Conservation (phyloP, 257 asterid species). For the Catharanthus roseus region DNA sequence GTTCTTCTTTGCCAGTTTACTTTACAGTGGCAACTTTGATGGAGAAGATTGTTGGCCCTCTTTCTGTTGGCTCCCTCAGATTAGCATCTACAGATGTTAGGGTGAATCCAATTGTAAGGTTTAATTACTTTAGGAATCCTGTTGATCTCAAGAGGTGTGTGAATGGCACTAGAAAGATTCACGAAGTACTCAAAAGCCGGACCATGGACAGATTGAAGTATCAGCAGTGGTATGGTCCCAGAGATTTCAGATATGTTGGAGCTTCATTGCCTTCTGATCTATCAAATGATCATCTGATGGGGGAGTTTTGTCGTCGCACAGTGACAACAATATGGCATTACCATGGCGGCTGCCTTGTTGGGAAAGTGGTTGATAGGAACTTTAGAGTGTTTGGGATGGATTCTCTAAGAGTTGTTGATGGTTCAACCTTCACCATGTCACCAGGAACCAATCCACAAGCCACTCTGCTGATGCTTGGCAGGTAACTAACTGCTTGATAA, state of each 20-base stretch:
- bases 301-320: constrained; percentile 65
- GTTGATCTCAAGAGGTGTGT: constrained; percentile 58
- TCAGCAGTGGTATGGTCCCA: constrained; percentile 46
- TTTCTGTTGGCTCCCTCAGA: constrained; percentile 65
- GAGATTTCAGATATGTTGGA: constrained; percentile 69
- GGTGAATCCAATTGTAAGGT: constrained; percentile 57
- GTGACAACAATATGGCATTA: constrained; percentile 96
- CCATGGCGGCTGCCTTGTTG: constrained; percentile 85
- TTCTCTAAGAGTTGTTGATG: constrained; percentile 71
- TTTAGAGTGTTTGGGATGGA: constrained; percentile 56
- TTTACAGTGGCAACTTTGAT: constrained; percentile 83
- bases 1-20: constrained; percentile 37
- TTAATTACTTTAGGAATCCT: constrained; percentile 63
- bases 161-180: constrained; percentile 58
- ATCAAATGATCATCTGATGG: constrained; percentile 45
- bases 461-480: constrained; percentile 80
- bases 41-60: constrained; percentile 78
- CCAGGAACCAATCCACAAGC: constrained; percentile 99
- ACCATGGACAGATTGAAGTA: constrained; percentile 69
- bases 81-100: constrained; percentile 71
- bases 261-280: constrained; percentile 55
- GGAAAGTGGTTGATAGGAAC: constrained; percentile 64
- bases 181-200: constrained; percentile 41
- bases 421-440: constrained; percentile 57
- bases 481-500: too few species aligned